Conservation (phyloP, 2,329 filamentous ascomycete species). For the Alternaria consortialis region DNA sequence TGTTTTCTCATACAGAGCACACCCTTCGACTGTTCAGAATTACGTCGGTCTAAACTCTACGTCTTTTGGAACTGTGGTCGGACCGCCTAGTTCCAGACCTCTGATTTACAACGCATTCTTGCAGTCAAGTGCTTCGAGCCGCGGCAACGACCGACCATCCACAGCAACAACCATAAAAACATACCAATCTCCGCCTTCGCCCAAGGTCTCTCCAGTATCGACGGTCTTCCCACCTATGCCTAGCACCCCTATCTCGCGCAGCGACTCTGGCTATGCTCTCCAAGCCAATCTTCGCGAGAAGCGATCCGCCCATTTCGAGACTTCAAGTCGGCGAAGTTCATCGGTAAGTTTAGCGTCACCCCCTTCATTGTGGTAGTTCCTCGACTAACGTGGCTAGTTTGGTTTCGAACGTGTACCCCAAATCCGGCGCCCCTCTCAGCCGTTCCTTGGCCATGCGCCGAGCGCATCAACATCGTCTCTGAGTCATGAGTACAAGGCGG, state of each 20-base stretch:
- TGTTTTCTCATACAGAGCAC: slow-evolving; percentile 77
- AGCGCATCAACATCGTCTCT: slow-evolving; percentile 72
- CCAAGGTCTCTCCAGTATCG: slow-evolving; percentile 77
- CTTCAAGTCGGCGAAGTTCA: slow-evolving; percentile 84
- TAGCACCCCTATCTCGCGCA: slow-evolving; percentile 81
- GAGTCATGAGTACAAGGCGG: slow-evolving; percentile 60
- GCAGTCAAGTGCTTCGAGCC: slow-evolving; percentile 73
- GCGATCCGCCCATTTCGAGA: slow-evolving; percentile 90
- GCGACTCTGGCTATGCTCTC: slow-evolving; percentile 89
- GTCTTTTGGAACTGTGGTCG: slow-evolving; percentile 77
- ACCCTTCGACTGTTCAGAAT: slow-evolving; percentile 78
- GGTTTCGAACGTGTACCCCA: slow-evolving; percentile 75
- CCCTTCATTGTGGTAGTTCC: slow-evolving; percentile 17
- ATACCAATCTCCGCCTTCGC: slow-evolving; percentile 64
- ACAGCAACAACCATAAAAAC: slow-evolving; percentile 50
- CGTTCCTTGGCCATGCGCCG: slow-evolving; percentile 74
- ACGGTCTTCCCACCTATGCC: slow-evolving; percentile 79
- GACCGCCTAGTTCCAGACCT: slow-evolving; percentile 61
- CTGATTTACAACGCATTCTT: slow-evolving; percentile 93
- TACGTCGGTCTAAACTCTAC: slow-evolving; percentile 91
- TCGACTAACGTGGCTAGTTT: slow-evolving; percentile 61
- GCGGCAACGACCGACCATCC: slow-evolving; percentile 74
- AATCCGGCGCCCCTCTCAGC: slow-evolving; percentile 69
- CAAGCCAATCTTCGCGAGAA: slow-evolving; percentile 90
- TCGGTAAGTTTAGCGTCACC: slow-evolving; percentile 60